Conservation (phyloP, 169 alveolate genomes). For the Babesia caballi region DNA sequence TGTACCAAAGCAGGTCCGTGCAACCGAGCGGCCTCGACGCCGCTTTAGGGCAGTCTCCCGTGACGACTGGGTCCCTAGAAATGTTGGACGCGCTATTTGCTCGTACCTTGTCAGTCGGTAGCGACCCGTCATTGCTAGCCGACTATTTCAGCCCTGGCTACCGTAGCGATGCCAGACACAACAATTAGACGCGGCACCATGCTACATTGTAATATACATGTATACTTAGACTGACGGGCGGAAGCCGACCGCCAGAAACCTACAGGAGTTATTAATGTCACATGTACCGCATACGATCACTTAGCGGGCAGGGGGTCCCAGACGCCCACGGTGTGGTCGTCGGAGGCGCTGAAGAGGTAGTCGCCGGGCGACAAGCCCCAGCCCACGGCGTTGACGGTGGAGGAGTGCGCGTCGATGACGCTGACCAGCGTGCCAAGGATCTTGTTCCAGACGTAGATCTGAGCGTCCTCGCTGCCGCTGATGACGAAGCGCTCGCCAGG, state of each 20-base stretch:
- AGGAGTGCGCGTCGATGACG: slow-evolving; percentile 77
- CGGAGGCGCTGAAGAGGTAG: slow-evolving; percentile 71
- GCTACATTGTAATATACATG: neutral
- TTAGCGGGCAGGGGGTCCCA: slow-evolving; percentile 42
- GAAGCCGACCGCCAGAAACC: neutral
- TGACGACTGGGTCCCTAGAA: neutral
- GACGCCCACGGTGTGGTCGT: slow-evolving; percentile 70
- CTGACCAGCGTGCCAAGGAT: slow-evolving; percentile 75
- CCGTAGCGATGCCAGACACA: neutral
- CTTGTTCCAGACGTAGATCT: slow-evolving; percentile 83
- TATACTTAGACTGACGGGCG: neutral
- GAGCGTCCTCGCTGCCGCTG: slow-evolving; percentile 85
- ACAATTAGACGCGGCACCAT: neutral
- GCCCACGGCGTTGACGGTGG: slow-evolving; percentile 82
- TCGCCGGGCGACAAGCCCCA: slow-evolving; percentile 69
- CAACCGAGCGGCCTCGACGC: neutral
- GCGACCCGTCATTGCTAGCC: neutral
- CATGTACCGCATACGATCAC: neutral
- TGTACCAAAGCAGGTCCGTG: neutral
- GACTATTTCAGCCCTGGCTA: neutral
- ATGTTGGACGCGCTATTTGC: neutral
- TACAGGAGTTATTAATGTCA: neutral
- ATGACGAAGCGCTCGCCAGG: slow-evolving; percentile 76
- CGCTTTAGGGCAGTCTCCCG: neutral
- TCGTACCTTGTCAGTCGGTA: neutral